These are phyloP conservation scores for Phragmites australis DNA, from an alignment of 176 grass and related monocot species.

Conservation along the genomic window DNA sequence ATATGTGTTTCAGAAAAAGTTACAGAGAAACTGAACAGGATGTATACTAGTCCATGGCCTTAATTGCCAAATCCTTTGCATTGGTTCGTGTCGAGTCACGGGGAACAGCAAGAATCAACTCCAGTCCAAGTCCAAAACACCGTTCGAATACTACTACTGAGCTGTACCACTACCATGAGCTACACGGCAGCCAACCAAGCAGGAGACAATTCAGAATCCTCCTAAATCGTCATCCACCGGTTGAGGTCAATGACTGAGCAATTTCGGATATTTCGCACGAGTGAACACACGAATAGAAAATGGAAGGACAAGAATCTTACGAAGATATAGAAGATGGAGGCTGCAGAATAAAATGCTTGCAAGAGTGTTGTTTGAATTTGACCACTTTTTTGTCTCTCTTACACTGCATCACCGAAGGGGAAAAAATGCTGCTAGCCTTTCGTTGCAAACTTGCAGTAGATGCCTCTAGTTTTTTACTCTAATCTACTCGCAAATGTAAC, in stretches of 20 bases:
- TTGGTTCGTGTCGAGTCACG: background rate
- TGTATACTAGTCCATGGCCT: too few relatives aligned
- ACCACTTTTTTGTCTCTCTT: background rate
- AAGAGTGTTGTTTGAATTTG: constrained; percentile 12
- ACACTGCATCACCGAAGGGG: background rate
- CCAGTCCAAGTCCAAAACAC: constrained; percentile 1
- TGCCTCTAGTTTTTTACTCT: background rate
- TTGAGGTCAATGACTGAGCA: background rate
- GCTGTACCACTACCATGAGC: background rate
- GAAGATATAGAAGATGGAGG: constrained; percentile 5
- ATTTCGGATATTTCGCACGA: background rate
- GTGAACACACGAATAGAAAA: background rate
- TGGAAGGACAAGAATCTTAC: background rate
- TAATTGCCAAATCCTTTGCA: background rate
- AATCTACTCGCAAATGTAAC: background rate
- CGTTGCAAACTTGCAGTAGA: background rate
- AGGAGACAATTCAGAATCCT: background rate
- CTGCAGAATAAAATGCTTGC: background rate
- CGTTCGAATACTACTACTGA: background rate
- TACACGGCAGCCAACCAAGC: background rate
- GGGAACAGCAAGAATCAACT: constrained; percentile 19
- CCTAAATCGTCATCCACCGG: background rate
- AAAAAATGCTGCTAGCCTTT: background rate
- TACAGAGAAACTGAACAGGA: too few relatives aligned
- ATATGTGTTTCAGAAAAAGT: too few relatives aligned